Evolutionary conservation across 768 basidiomycete species (phyloP).

Genomic region (Lentinus brumalis): DNA sequence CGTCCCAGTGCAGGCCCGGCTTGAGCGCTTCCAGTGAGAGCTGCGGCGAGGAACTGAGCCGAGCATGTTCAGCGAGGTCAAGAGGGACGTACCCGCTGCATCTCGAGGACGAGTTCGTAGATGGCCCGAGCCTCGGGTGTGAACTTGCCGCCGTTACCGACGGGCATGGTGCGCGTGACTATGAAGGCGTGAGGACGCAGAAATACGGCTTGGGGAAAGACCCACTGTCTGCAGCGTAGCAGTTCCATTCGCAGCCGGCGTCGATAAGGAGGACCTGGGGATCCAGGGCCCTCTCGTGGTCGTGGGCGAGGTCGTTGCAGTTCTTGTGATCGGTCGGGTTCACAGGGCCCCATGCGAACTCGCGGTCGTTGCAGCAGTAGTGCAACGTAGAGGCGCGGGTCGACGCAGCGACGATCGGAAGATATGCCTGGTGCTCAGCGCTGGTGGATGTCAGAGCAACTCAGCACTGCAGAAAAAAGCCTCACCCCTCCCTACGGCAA

Average conservation of each 20-base stretch:
- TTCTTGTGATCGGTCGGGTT: constrained; percentile 57
- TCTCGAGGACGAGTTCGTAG: constrained; percentile 84
- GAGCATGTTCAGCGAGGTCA: background rate
- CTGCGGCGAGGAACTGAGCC: constrained; percentile 35
- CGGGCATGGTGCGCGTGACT: constrained; percentile 78
- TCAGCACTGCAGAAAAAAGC: background rate
- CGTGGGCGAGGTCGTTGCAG: constrained; percentile 45
- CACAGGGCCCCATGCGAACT: constrained; percentile 84
- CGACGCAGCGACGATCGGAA: constrained; percentile 90
- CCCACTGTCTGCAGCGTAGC: constrained; percentile 66
- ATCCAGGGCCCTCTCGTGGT: constrained; percentile 41
- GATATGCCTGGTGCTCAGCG: constrained; percentile 84
- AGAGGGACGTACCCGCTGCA: constrained; percentile 71
- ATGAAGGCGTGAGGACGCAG: background rate
- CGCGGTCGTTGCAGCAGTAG: constrained; percentile 91
- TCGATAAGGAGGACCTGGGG: constrained; percentile 89
- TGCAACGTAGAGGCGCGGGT: constrained; percentile 88
- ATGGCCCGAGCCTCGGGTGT: constrained; percentile 79
- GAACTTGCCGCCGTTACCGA: constrained; percentile 94
- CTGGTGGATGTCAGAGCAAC: constrained; percentile 38
- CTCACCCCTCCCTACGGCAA: constrained; percentile 85
- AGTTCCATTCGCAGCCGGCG: constrained; percentile 89
- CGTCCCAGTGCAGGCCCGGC: constrained; percentile 90
- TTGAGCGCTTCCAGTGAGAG: constrained; percentile 67
- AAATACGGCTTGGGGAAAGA: constrained; percentile 13